Conservation (phyloP, 1,284 basidiomycete species). For the Heterobasidion parviporum region DNA sequence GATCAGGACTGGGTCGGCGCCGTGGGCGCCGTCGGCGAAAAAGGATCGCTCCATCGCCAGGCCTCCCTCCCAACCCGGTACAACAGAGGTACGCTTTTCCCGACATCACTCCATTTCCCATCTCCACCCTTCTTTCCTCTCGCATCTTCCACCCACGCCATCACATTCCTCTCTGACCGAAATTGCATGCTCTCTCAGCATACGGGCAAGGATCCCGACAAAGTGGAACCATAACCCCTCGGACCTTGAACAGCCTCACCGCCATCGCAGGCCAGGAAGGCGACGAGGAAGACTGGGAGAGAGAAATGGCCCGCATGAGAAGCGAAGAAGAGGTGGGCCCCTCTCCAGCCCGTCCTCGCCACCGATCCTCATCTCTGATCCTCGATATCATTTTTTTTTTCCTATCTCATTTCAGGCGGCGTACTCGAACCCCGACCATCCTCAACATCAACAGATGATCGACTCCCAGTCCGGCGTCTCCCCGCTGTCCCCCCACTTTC, state of each 20-base stretch:
- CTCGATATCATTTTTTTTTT: neutral
- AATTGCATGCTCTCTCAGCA: slow-evolving; percentile 29
- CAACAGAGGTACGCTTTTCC: slow-evolving; percentile 53
- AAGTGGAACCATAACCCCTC: slow-evolving; percentile 55
- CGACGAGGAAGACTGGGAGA: slow-evolving; percentile 80
- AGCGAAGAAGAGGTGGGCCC: slow-evolving; percentile 52
- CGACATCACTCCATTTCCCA: neutral
- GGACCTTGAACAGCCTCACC: slow-evolving; percentile 71
- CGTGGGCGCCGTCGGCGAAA: slow-evolving; percentile 75
- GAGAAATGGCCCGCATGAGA: slow-evolving; percentile 46
- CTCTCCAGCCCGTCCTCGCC: neutral
- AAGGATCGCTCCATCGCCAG: slow-evolving; percentile 66
- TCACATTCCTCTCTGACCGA: slow-evolving; percentile 14
- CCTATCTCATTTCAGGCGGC: slow-evolving; percentile 11
- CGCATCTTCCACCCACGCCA: slow-evolving; percentile 6
- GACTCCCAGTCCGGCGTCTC: slow-evolving; percentile 43
- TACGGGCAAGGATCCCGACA: slow-evolving; percentile 38
- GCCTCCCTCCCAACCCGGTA: slow-evolving; percentile 74
- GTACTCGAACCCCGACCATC: slow-evolving; percentile 31
- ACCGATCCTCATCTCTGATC: neutral
- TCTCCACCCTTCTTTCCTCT: slow-evolving; percentile 5
- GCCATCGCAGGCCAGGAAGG: slow-evolving; percentile 78
- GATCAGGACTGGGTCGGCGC: slow-evolving; percentile 73
- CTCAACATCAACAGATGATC: slow-evolving; percentile 41
- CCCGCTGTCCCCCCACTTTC: slow-evolving; percentile 56